Evolutionary conservation across 2,329 filamentous ascomycete species (phyloP), one percentile per base, ranked within the genome.

Genomic region (Alternaria sp.): DNA sequence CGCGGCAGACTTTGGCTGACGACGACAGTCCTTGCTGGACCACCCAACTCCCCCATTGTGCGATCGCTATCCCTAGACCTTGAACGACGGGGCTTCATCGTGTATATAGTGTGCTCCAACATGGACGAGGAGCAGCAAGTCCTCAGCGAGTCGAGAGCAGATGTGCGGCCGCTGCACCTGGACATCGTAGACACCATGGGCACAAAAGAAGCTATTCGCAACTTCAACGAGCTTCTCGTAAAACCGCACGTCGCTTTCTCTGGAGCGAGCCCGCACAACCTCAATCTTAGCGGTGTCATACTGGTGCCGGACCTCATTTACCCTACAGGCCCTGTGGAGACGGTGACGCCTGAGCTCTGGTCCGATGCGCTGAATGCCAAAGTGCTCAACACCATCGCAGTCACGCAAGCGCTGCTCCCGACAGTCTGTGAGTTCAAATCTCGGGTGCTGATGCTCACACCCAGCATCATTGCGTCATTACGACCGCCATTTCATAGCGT

Each of bases 331-430:
- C 91, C 92, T 20, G 91, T 98, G 63, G 92, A 93, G 63, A 94
- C 92, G 4, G 90, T 97, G 60, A 89, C 92, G 7, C 89, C 92
- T 0, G 92, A 92, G 30, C 90, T 88, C 71, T 95, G 97, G 82
- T 92, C 92, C 65, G 93, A 97, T 74, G 90, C 93, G 34, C 89
- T 98, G 78, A 97, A 97, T 79, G 94, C 93, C 16, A 94, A 97
- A 73, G 86, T 99, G 12, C 86, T 98, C 56, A 91, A 93, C 59
- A 94, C 94, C 1, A 93, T 98, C 67, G 86, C 97, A 54, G 93
- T 92, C 5, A 90, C 94, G 40, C 94, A 97, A 80, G 87, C 92
- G 54, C 95, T 98, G 81, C 85, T 98, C 9, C 82, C 84, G 72
- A 72, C 80, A 69, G 65, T 85, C 76, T 70, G 76, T 76, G 83